Conservation (phyloP, 768 basidiomycete species). For the Boletus patriciae region DNA sequence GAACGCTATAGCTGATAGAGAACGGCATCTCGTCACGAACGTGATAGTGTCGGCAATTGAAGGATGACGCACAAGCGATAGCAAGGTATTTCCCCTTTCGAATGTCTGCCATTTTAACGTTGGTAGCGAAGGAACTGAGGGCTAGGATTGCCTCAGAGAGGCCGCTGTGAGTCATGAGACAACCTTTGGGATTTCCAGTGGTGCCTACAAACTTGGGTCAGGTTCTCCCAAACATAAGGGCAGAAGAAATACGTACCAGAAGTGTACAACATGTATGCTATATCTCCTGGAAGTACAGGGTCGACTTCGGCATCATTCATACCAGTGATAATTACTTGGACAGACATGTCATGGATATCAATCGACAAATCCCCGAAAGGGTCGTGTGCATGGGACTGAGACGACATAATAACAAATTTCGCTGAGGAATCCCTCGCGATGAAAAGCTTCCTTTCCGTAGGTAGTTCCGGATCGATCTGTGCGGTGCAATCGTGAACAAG, state of each 20-base stretch:
- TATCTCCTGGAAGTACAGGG: slow-evolving; percentile 29
- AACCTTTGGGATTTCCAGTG: slow-evolving; percentile 53
- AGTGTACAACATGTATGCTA: slow-evolving; percentile 51
- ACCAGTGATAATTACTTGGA: slow-evolving; percentile 29
- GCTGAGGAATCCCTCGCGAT: slow-evolving; percentile 45
- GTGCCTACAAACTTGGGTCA: slow-evolving; percentile 37
- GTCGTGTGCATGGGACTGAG: slow-evolving; percentile 3
- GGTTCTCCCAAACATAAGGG: neutral
- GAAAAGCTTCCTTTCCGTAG: slow-evolving; percentile 44
- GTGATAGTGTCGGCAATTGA: neutral
- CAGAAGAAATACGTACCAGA: slow-evolving; percentile 37
- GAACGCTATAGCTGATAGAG: slow-evolving; percentile 46
- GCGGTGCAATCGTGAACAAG: neutral
- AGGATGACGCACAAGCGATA: slow-evolving; percentile 41
- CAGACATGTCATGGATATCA: slow-evolving; percentile 18
- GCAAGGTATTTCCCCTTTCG: slow-evolving; percentile 38
- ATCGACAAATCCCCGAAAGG: slow-evolving; percentile 24
- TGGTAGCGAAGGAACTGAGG: slow-evolving; percentile 25
- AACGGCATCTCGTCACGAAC: neutral
- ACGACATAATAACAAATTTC: slow-evolving; percentile 41
- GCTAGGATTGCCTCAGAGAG: slow-evolving; percentile 34
- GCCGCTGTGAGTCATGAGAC: slow-evolving; percentile 40
- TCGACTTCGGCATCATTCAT: slow-evolving; percentile 33
- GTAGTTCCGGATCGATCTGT: slow-evolving; percentile 54
- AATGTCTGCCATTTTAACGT: slow-evolving; percentile 24